A percentile compares a stretch with the other conserved stretches of the same genome.
These are phyloP conservation scores for Talaromyces thailandensis DNA, from an alignment of 495 filamentous ascomycete species.

Conservation along the genomic window DNA sequence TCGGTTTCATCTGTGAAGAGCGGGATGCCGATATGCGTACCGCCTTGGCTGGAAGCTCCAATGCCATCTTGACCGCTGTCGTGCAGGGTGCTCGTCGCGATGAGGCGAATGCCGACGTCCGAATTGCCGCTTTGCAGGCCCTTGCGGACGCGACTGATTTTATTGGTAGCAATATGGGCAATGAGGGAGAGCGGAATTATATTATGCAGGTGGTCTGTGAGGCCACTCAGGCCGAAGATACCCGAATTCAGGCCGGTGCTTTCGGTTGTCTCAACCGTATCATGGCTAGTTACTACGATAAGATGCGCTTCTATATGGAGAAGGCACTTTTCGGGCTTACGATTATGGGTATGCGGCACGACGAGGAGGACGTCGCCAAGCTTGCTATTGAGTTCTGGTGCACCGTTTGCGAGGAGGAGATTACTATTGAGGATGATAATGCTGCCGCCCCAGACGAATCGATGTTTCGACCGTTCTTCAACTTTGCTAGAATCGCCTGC, in stretches of 20 bases:
- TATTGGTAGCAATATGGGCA: conserved; percentile 94
- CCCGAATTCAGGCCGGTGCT: conserved; percentile 84
- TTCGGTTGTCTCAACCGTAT: conserved; percentile 97
- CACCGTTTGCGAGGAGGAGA: conserved; percentile 97
- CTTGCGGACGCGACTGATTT: conserved; percentile 97
- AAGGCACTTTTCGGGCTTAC: conserved; percentile 97
- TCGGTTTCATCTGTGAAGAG: conserved; percentile 96
- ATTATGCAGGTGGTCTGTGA: conserved; percentile 99
- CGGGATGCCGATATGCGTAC: conserved; percentile 80
- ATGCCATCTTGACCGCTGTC: conserved; percentile 94
- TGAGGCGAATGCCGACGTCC: conserved; percentile 82
- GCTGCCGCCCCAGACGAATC: conserved; percentile 30
- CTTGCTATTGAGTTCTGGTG: conserved; percentile 99
- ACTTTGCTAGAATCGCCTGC: conserved; percentile 83
- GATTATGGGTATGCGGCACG: conserved; percentile 97
- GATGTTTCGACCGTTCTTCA: conserved; percentile 70
- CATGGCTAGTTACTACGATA: conserved; percentile 96
- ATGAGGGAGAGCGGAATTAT: conserved; percentile 97
- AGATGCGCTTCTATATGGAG: conserved; percentile 99
- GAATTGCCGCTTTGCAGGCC: conserved; percentile 83
- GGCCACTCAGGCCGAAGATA: conserved; percentile 85
- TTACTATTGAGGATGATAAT: conserved; percentile 95
- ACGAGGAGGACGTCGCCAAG: conserved; percentile 96
- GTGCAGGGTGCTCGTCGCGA: conserved; percentile 96
- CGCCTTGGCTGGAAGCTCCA: conserved; percentile 76